phyloP scores from a whole-genome alignment of 2,329 filamentous ascomycete genomes.

The Neopestalotiopsis rosae region DNA sequence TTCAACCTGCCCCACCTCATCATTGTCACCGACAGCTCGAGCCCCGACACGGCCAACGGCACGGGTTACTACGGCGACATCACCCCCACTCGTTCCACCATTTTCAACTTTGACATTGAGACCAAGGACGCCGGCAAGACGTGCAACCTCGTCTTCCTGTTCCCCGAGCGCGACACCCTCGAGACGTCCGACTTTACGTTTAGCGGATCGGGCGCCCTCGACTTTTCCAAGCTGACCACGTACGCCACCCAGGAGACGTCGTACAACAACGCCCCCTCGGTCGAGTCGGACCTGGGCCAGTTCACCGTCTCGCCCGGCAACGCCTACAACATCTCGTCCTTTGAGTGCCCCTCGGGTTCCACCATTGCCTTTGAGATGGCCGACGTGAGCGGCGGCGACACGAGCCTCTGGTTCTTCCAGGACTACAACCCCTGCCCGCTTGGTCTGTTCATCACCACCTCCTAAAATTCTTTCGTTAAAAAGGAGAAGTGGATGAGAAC shows the following conservation, averaged over 20 bases:
- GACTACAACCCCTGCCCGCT: slow-evolving; percentile 61
- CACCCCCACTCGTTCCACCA: slow-evolving; percentile 56
- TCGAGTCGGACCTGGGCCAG: slow-evolving; percentile 47
- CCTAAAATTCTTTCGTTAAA: slow-evolving; percentile 21
- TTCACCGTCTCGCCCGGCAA: slow-evolving; percentile 57
- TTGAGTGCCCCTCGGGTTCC: slow-evolving; percentile 59
- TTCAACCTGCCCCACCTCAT: slow-evolving; percentile 36
- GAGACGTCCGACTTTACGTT: slow-evolving; percentile 61
- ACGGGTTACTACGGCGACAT: slow-evolving; percentile 62
- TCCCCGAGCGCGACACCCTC: slow-evolving; percentile 61
- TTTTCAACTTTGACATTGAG: slow-evolving; percentile 75
- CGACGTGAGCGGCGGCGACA: slow-evolving; percentile 47
- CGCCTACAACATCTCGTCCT: slow-evolving; percentile 57
- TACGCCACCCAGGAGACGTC: slow-evolving; percentile 55
- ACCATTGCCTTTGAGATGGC: slow-evolving; percentile 56
- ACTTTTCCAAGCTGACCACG: slow-evolving; percentile 54
- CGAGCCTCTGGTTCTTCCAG: slow-evolving; percentile 66
- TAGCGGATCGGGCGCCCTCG: slow-evolving; percentile 53
- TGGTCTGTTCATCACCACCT: slow-evolving; percentile 44
- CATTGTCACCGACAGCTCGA: slow-evolving; percentile 59
- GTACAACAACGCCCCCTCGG: slow-evolving; percentile 56
- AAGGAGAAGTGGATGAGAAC: background rate
- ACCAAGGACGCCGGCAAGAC: slow-evolving; percentile 60
- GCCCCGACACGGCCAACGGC: slow-evolving; percentile 57
- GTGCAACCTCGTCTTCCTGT: slow-evolving; percentile 69